A percentile compares a stretch with the other conserved stretches of the same genome.
Evolutionary conservation across 495 filamentous ascomycete species (phyloP).

Genomic region (Daldinia bambusicola): DNA sequence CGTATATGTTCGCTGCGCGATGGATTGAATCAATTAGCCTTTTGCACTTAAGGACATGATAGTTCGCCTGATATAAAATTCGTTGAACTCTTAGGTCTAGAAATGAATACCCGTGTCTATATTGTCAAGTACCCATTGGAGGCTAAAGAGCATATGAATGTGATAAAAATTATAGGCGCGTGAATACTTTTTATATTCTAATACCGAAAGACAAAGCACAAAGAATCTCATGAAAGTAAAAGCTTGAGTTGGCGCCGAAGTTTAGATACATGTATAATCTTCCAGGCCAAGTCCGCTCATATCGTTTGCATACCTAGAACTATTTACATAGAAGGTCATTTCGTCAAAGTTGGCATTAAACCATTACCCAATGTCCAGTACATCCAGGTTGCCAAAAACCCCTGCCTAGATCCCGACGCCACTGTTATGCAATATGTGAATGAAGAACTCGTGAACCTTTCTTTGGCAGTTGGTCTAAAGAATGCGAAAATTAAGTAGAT

Average conservation of each 20-base stretch:
- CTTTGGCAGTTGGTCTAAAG: background rate
- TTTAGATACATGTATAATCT: slow-evolving; percentile 3
- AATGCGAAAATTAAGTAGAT: background rate
- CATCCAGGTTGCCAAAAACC: background rate
- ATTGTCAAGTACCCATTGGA: too few species aligned
- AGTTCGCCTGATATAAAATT: too few species aligned
- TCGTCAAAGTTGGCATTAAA: slow-evolving; percentile 5
- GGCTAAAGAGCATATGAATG: too few species aligned
- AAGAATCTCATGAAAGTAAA: background rate
- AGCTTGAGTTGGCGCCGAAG: background rate
- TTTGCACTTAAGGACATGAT: background rate
- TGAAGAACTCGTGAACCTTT: background rate
- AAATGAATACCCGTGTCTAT: too few species aligned
- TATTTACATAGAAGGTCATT: slow-evolving; percentile 22
- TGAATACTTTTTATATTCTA: too few species aligned
- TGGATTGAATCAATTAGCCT: too few species aligned
- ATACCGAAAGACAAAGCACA: slow-evolving; percentile 19
- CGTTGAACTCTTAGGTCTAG: too few species aligned
- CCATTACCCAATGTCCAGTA: background rate
- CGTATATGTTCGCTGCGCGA: background rate
- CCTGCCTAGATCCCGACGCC: background rate
- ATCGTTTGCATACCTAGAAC: slow-evolving; percentile 4
- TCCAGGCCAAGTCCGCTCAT: background rate
- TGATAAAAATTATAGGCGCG: too few species aligned
- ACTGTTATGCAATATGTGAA: background rate